A percentile compares a stretch with the other conserved stretches of the same genome.
phyloP scores from a whole-genome alignment of 768 basidiomycete species.

The Serpula lacrymans region DNA sequence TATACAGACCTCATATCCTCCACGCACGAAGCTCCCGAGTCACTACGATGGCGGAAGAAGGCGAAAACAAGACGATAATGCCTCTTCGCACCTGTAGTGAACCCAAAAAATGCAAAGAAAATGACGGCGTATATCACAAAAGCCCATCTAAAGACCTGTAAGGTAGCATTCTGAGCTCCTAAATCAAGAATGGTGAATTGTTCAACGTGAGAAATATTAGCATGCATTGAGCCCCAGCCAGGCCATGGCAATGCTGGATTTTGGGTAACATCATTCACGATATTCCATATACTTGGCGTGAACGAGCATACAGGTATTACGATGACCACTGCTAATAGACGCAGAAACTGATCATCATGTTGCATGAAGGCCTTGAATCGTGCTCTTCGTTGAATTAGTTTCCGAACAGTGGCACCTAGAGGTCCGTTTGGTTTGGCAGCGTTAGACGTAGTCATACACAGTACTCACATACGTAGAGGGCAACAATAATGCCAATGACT shows the following conservation, averaged over 20 bases:
- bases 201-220: constrained; percentile 38
- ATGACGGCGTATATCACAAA: constrained; percentile 48
- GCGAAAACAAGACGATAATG: constrained; percentile 45
- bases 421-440: constrained; percentile 9
- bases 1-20: too few species aligned
- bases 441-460: accelerated
- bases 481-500: constrained; percentile 20
- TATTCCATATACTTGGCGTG: too few species aligned
- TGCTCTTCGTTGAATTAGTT: constrained; percentile 25
- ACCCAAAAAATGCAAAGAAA: constrained; percentile 71
- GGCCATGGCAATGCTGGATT: too few species aligned
- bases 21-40: too few species aligned
- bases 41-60: too few species aligned
- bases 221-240: too few species aligned
- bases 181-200: constrained; percentile 6
- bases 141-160: constrained; percentile 47
- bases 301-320: too few species aligned
- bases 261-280: too few species aligned
- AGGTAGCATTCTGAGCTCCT: too few species aligned
- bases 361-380: constrained; percentile 35
- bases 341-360: too few species aligned
- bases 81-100: constrained; percentile 61
- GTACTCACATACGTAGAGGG: constrained; percentile 22
- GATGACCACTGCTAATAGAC: constrained; percentile 24
- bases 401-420: constrained; percentile 30